phyloP scores from a whole-genome alignment of 2,329 filamentous ascomycete genomes.

The Aspergillus persii region DNA sequence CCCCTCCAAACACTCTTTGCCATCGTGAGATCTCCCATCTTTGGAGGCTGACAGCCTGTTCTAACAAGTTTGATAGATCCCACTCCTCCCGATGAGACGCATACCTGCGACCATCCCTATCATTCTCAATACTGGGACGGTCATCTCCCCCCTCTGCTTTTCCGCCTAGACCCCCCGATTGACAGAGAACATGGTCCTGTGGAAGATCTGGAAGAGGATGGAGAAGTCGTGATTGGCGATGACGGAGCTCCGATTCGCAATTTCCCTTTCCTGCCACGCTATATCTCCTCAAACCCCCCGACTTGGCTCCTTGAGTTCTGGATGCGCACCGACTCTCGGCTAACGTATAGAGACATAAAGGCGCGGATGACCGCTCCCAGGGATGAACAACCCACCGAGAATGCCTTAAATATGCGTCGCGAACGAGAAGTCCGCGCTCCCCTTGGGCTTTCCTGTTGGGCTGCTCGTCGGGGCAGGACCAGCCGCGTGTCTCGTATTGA shows the following conservation, averaged over 20 bases:
- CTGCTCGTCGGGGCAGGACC: slow-evolving; percentile 15
- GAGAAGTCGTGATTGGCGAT: slow-evolving; percentile 7
- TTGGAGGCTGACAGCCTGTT: not conserved
- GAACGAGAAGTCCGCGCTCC: slow-evolving; percentile 25
- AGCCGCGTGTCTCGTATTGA: slow-evolving; percentile 17
- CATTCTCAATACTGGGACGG: slow-evolving; percentile 17
- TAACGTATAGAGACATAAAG: slow-evolving; percentile 29
- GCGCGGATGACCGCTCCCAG: slow-evolving; percentile 25
- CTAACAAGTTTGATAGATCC: slow-evolving; percentile 3
- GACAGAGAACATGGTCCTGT: slow-evolving; percentile 1
- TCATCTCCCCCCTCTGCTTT: slow-evolving; percentile 24
- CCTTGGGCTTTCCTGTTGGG: slow-evolving; percentile 28
- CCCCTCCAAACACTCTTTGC: not conserved
- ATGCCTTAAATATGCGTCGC: slow-evolving; percentile 28
- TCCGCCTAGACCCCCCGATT: slow-evolving; percentile 19
- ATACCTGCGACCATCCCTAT: slow-evolving; percentile 25
- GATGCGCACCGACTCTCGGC: slow-evolving; percentile 26
- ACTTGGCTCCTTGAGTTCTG: slow-evolving; percentile 33
- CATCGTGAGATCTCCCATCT: not conserved
- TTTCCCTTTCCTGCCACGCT: slow-evolving; percentile 28
- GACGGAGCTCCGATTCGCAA: slow-evolving; percentile 18
- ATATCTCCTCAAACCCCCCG: slow-evolving; percentile 23
- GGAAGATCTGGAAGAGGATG: slow-evolving; percentile 16
- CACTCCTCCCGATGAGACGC: slow-evolving; percentile 10
- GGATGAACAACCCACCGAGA: slow-evolving; percentile 19